These are phyloP conservation scores for Melanogaster broomeanus DNA, from an alignment of 768 basidiomycete species.

Conservation along the genomic window DNA sequence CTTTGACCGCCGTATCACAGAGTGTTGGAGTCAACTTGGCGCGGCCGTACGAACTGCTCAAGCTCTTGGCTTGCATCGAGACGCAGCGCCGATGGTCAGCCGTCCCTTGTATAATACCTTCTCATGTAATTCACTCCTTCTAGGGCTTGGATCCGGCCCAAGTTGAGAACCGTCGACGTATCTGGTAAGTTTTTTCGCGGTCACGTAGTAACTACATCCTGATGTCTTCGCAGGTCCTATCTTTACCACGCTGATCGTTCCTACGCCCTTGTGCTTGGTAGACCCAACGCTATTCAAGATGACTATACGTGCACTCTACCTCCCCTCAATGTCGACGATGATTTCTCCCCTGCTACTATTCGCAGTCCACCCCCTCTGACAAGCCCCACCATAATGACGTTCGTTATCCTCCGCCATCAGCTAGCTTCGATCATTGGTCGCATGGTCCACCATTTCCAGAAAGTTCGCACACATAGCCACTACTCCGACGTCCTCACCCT, in stretches of 20 bases:
- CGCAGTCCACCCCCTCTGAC: constrained; percentile 59
- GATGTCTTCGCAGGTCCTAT: constrained; percentile 61
- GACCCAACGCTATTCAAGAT: constrained; percentile 88
- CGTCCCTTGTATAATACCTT: background rate
- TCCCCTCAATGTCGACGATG: constrained; percentile 73
- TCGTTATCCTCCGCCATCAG: constrained; percentile 82
- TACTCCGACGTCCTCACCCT: constrained; percentile 81
- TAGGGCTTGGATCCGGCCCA: constrained; percentile 74
- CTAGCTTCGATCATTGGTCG: constrained; percentile 85
- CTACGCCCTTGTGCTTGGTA: constrained; percentile 87
- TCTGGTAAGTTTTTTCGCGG: constrained; percentile 57
- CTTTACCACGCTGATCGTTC: constrained; percentile 94
- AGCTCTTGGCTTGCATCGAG: constrained; percentile 89
- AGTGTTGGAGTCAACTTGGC: constrained; percentile 95
- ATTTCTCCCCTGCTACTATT: constrained; percentile 44
- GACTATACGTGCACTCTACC: constrained; percentile 82
- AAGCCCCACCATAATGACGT: constrained; percentile 82
- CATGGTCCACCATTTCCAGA: constrained; percentile 93
- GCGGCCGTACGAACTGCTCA: constrained; percentile 93
- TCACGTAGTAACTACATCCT: constrained; percentile 1
- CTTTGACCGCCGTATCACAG: constrained; percentile 84
- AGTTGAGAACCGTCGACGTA: constrained; percentile 86
- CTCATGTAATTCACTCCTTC: constrained; percentile 5
- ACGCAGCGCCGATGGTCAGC: constrained; percentile 79
- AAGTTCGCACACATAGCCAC: constrained; percentile 72